Evolutionary conservation across 768 basidiomycete genomes (phyloP).

Genomic region (Leccinum ochraceum): DNA sequence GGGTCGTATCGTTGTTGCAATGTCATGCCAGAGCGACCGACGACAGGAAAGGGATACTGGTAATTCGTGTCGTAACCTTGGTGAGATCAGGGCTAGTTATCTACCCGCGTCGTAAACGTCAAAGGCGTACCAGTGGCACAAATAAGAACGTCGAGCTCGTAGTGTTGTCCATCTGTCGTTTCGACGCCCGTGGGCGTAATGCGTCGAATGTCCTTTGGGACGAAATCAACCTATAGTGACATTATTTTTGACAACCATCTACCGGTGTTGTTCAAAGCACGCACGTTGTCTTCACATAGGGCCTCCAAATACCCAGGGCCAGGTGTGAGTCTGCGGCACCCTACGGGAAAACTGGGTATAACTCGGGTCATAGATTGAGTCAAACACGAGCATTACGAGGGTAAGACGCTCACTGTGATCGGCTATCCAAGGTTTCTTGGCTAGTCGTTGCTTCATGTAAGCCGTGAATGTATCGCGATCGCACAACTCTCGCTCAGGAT

Average conservation of each 20-base stretch:
- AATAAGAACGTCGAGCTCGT: constrained; percentile 59
- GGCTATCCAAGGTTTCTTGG: constrained; percentile 55
- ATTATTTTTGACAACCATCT: neutral
- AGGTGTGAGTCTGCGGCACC: constrained; percentile 64
- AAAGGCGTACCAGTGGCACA: constrained; percentile 53
- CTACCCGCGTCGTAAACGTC: neutral
- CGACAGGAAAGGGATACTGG: constrained; percentile 49
- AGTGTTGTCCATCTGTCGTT: constrained; percentile 51
- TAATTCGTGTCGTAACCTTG: constrained; percentile 48
- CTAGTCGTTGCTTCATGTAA: constrained; percentile 51
- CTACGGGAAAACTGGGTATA: constrained; percentile 57
- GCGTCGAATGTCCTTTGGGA: constrained; percentile 47
- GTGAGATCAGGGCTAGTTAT: neutral
- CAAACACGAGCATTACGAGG: neutral
- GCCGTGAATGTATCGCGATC: constrained; percentile 38
- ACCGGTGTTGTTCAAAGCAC: neutral
- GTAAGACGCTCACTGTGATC: neutral
- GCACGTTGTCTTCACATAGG: constrained; percentile 57
- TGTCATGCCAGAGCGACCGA: constrained; percentile 54
- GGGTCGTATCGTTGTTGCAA: constrained; percentile 56
- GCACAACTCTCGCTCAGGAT: constrained; percentile 35
- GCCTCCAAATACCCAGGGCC: constrained; percentile 71
- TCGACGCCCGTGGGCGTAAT: constrained; percentile 59
- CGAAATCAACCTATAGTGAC: constrained; percentile 41
- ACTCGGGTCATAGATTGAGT: constrained; percentile 22